Percentiles rank a stretch among this genome's conserved stretches.
Conservation (phyloP, 129 eudicot species). For the Tanacetum coccineum region DNA sequence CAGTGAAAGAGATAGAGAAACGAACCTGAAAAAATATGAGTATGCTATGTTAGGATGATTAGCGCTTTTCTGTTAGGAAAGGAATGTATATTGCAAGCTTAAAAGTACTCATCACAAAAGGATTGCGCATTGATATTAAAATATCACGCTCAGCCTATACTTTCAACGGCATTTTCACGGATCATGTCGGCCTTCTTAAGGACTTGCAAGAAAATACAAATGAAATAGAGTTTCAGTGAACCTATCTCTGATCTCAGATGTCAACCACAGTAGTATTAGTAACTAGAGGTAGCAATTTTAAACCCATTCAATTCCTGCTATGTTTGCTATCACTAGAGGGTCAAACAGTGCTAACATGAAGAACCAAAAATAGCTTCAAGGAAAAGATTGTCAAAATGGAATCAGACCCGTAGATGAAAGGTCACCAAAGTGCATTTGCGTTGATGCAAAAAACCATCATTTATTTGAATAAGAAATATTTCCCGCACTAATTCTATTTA, state of each 20-base stretch:
- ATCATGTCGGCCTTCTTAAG: constrained; percentile 97
- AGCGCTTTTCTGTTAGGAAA: neutral
- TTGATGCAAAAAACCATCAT: neutral
- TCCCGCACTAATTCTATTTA: neutral
- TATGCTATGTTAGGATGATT: constrained; percentile 23
- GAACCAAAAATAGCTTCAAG: neutral
- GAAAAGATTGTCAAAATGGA: neutral
- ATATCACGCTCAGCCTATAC: constrained; percentile 97
- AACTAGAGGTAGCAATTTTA: constrained; percentile 1
- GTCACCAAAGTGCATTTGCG: neutral
- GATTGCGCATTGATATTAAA: constrained; percentile 89
- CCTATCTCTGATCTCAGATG: too few species aligned
- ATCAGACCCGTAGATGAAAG: neutral
- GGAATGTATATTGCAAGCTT: constrained; percentile 20
- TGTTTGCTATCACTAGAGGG: neutral
- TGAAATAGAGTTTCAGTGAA: constrained; percentile 12
- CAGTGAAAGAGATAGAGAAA: constrained; percentile 97
- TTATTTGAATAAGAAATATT: neutral
- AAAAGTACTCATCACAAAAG: constrained; percentile 87
- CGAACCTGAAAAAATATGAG: constrained; percentile 62
- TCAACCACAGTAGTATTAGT: constrained; percentile 1
- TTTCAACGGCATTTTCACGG: constrained; percentile 96
- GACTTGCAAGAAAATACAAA: constrained; percentile 48
- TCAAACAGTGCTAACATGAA: neutral
- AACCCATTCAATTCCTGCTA: neutral